phyloP scores from a whole-genome alignment of 441 rosid genomes.

The Rhodomyrtus psidioides region DNA sequence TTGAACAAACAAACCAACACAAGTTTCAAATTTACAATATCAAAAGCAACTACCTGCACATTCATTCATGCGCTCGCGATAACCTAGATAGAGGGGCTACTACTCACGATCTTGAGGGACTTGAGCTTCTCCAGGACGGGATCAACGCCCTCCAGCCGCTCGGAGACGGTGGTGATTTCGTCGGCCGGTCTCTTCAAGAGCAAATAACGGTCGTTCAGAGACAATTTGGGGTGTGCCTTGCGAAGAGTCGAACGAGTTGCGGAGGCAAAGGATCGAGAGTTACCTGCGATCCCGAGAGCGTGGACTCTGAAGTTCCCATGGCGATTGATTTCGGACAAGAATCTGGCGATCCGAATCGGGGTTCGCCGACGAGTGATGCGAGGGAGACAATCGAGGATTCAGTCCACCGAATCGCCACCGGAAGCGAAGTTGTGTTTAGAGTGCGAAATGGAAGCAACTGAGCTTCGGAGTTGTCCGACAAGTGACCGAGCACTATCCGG shows the following conservation, averaged over 20 bases:
- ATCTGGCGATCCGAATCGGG: not conserved
- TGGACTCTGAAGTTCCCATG: slow-evolving; percentile 56
- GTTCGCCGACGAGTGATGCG: not conserved
- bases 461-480: not conserved
- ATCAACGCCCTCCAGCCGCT: slow-evolving; percentile 51
- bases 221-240: too few species aligned
- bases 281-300: slow-evolving; percentile 30
- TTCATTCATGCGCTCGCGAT: not conserved
- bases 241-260: not conserved
- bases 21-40: not conserved
- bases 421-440: too few species aligned
- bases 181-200: slow-evolving; percentile 32
- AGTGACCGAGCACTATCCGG: not conserved
- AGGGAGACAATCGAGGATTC: not conserved
- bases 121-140: slow-evolving; percentile 67
- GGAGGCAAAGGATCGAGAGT: not conserved
- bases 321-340: not conserved
- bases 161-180: slow-evolving; percentile 74
- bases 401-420: not conserved
- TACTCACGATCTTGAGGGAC: slow-evolving; percentile 72
- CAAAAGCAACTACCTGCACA: not conserved
- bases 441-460: not conserved
- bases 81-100: not conserved
- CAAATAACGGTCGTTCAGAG: not conserved
- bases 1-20: not conserved